phyloP scores from a whole-genome alignment of 192 early-diverging fungal genomes.

The Entomortierella lignicola region DNA sequence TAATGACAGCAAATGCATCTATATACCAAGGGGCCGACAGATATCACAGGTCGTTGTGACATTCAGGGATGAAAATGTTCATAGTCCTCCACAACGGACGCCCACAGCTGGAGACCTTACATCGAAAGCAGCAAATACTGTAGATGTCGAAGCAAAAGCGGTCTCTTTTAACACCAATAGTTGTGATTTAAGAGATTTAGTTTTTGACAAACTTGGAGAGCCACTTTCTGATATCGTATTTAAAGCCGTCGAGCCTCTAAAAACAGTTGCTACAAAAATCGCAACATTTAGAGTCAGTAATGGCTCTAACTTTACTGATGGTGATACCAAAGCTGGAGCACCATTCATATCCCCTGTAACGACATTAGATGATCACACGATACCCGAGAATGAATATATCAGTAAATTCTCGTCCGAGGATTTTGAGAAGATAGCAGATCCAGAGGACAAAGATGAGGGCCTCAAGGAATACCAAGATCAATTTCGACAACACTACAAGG shows the following conservation, averaged over 20 bases:
- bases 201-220: constrained; percentile 27
- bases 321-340: constrained; percentile 17
- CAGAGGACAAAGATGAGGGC: background rate
- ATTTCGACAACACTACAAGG: background rate
- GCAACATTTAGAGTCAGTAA: constrained; percentile 1
- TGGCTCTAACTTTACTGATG: constrained; percentile 14
- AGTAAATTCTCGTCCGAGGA: background rate
- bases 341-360: constrained; percentile 17
- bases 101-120: background rate
- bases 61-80: constrained; percentile 16
- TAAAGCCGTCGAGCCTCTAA: constrained; percentile 6
- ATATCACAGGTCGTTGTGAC: constrained; percentile 44
- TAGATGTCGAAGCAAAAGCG: background rate
- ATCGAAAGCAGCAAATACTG: background rate
- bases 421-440: background rate
- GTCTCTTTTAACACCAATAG: constrained; percentile 11
- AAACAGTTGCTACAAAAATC: background rate
- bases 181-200: constrained; percentile 6
- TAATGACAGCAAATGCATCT: constrained; percentile 9
- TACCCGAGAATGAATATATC: background rate
- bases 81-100: background rate
- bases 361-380: constrained; percentile 13
- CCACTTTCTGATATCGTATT: constrained; percentile 46
- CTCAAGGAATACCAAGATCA: background rate
- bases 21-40: constrained; percentile 5